A percentile compares a stretch with the other conserved stretches of the same genome.
Evolutionary conservation across 768 basidiomycete species (phyloP).

Genomic region (Clavulina sp.): DNA sequence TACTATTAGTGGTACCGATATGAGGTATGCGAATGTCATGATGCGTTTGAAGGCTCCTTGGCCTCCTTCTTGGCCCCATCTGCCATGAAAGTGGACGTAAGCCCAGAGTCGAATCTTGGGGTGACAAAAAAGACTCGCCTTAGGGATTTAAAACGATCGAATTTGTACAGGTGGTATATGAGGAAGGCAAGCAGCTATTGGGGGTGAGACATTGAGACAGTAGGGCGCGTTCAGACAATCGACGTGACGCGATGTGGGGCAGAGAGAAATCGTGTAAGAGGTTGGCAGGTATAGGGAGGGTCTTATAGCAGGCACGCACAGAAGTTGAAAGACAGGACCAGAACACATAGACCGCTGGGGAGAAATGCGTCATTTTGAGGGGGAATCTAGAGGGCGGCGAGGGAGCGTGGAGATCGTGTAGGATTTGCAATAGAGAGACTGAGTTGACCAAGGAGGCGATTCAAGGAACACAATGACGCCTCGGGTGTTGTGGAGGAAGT

Average conservation of each 20-base stretch:
- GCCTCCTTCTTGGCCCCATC: constrained; percentile 39
- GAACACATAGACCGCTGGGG: constrained; percentile 4
- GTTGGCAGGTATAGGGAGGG: not conserved
- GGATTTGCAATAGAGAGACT: too few relatives aligned
- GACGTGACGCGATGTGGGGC: constrained; percentile 4
- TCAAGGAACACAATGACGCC: too few relatives aligned
- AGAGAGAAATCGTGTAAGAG: not conserved
- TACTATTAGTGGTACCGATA: constrained; percentile 46
- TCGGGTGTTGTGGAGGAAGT: too few relatives aligned
- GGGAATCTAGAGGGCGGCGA: too few relatives aligned
- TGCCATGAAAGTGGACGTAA: not conserved
- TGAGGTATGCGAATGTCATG: constrained; percentile 86
- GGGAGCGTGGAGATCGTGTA: too few relatives aligned
- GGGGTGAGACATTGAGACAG: not conserved
- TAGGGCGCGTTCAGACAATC: constrained; percentile 5
- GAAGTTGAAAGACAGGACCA: constrained; percentile 7
- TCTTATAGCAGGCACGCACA: not conserved
- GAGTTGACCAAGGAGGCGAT: too few relatives aligned
- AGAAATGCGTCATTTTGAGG: not conserved
- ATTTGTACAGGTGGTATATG: constrained; percentile 9
- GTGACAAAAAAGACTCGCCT: not conserved
- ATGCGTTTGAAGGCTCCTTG: constrained; percentile 70
- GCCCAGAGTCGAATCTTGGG: not conserved
- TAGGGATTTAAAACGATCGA: constrained; percentile 9
- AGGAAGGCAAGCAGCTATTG: constrained; percentile 7